A percentile compares a stretch with the other conserved stretches of the same genome.
phyloP scores from a whole-genome alignment of 768 basidiomycete genomes.

The Suillus lakei region DNA sequence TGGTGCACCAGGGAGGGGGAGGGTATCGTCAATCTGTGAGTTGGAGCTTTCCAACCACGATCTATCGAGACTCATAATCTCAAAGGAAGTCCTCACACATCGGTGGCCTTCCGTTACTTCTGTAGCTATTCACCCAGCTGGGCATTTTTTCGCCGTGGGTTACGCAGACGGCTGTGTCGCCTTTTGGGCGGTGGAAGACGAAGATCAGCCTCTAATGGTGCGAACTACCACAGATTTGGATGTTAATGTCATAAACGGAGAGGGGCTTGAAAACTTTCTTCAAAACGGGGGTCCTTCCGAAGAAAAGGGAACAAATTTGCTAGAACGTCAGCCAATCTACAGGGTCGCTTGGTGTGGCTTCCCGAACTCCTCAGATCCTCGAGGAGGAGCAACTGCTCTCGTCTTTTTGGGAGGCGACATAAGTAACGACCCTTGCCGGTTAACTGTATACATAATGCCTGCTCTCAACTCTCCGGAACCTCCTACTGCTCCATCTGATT shows the following conservation, averaged over 20 bases:
- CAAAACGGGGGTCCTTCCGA: constrained; percentile 22
- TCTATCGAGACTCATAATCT: constrained; percentile 1
- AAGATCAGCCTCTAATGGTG: constrained; percentile 75
- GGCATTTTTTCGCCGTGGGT: constrained; percentile 78
- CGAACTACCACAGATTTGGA: constrained; percentile 66
- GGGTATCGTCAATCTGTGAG: constrained; percentile 60
- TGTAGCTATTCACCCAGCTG: constrained; percentile 74
- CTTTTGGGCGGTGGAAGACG: constrained; percentile 83
- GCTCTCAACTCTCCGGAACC: constrained; percentile 59
- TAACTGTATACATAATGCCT: constrained; percentile 74
- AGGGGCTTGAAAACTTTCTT: constrained; percentile 46
- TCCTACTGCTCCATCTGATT: constrained; percentile 37
- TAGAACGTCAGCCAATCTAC: constrained; percentile 75
- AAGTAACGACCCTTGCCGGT: constrained; percentile 56
- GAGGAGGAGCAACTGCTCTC: constrained; percentile 74
- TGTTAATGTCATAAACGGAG: constrained; percentile 58
- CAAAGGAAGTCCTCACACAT: constrained; percentile 69
- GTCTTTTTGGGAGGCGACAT: constrained; percentile 78
- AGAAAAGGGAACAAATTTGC: constrained; percentile 16
- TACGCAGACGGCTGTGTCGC: constrained; percentile 83
- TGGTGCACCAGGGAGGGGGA: constrained; percentile 82
- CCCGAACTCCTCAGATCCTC: constrained; percentile 63
- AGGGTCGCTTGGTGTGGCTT: constrained; percentile 86
- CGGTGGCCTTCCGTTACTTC: constrained; percentile 73
- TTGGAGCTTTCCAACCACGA: background rate